phyloP scores from a whole-genome alignment of 2,329 filamentous ascomycete genomes.

The Diaporthe vexans region DNA sequence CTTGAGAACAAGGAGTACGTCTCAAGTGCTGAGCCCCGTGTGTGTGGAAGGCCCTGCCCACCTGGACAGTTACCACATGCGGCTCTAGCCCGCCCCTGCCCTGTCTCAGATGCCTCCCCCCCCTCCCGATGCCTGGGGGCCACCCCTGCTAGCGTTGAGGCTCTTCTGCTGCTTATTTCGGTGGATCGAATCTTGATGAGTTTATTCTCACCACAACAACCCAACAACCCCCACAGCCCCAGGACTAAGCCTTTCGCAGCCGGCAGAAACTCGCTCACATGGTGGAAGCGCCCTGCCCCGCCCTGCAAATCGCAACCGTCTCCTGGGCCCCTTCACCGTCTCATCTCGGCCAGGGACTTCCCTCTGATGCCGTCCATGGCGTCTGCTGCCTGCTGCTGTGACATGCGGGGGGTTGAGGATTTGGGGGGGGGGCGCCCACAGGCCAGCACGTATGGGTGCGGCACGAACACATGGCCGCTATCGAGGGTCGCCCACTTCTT shows the following conservation, averaged over 20 bases:
- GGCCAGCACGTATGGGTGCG: neutral
- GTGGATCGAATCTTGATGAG: slow-evolving; percentile 25
- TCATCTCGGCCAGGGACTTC: slow-evolving; percentile 24
- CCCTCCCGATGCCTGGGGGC: neutral
- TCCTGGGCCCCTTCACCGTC: neutral
- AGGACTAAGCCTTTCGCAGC: slow-evolving; percentile 5
- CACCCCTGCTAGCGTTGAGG: slow-evolving; percentile 30
- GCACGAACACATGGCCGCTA: neutral
- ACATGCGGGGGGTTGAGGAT: too few species aligned
- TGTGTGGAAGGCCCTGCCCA: neutral
- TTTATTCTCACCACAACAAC: slow-evolving; percentile 30
- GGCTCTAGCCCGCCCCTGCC: slow-evolving; percentile 5
- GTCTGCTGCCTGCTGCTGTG: neutral
- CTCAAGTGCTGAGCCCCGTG: slow-evolving; percentile 10
- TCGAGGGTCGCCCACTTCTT: neutral
- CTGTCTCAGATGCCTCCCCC: slow-evolving; percentile 25
- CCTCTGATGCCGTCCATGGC: neutral
- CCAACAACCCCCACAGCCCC: neutral
- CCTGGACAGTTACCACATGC: slow-evolving; percentile 11
- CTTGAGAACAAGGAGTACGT: slow-evolving; percentile 18
- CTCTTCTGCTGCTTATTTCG: slow-evolving; percentile 30
- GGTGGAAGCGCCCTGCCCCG: neutral
- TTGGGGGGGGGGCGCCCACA: neutral
- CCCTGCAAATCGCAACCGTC: too few species aligned
- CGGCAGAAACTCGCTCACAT: slow-evolving; percentile 13